A percentile compares a stretch with the other conserved stretches of the same genome.
Conservation (phyloP, 164 flowering plant genomes). For the Liquidambar formosana region DNA sequence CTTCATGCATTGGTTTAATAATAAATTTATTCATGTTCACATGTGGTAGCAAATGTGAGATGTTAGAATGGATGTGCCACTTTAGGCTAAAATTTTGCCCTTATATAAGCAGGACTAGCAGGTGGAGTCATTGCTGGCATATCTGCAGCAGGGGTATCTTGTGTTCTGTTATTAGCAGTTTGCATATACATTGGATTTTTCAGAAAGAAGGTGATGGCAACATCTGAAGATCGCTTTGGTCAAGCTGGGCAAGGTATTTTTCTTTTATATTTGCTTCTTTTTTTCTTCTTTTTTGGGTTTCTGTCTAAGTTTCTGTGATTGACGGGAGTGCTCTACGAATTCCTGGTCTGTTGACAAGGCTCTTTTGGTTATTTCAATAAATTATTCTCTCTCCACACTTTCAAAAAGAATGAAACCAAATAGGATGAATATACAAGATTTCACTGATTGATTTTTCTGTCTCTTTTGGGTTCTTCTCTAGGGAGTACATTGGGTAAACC, state of each 20-base stretch:
- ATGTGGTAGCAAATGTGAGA: not conserved
- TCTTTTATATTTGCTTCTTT: not conserved
- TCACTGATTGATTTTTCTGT: not conserved
- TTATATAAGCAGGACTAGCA: slow-evolving; percentile 51
- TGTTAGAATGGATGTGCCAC: no score
- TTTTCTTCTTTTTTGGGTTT: no score
- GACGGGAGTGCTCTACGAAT: not conserved
- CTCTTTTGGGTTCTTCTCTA: slow-evolving; percentile 19
- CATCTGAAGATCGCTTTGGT: slow-evolving; percentile 31
- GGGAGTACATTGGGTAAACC: slow-evolving; percentile 29
- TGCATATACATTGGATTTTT: slow-evolving; percentile 34
- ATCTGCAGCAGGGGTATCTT: slow-evolving; percentile 44
- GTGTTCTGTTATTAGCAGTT: slow-evolving; percentile 32
- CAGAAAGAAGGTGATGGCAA: slow-evolving; percentile 52
- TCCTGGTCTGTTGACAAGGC: not conserved
- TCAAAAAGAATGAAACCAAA: not conserved
- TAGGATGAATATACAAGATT: not conserved
- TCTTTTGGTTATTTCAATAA: not conserved
- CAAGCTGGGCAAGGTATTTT: slow-evolving; percentile 11
- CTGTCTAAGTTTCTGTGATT: no score
- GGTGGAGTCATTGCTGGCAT: slow-evolving; percentile 69
- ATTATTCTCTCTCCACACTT: not conserved
- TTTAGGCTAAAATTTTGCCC: slow-evolving; percentile 19
- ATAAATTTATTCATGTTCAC: slow-evolving; percentile 4
- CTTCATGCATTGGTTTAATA: not conserved